Base-by-base conservation (phyloP, 2,329 filamentous ascomycete genomes). In the Colletotrichum horii region DNA sequence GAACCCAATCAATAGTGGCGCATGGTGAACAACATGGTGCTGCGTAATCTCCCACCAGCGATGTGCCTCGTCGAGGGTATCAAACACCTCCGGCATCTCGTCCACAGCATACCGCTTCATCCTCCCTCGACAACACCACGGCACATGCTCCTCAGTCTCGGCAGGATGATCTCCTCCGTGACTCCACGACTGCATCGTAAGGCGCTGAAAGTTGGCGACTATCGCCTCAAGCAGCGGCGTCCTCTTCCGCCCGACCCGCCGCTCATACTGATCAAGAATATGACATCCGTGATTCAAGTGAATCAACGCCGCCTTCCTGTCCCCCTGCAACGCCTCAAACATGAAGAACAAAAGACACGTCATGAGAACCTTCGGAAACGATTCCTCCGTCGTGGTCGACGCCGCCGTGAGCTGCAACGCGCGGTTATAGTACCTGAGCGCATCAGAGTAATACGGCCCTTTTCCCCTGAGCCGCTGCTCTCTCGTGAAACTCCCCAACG, bases 321-420 rank as follows among this genome's bases (percentile, higher is more conserved):
- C 85, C 4, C 84, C 85, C 5, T 84, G 79, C 76, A 85, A 83
- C 3, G 84, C 78, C 61, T 86, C 85, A 66, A 86, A 86, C 78
- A 84, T 85, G 48, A 87, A 83, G 68, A 86, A 87, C 1, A 86
- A 77, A 4, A 86, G 79, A 1, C 85, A 86, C 2, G 84, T 83
- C n/a, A 87, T 71, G 69, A 86, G 60, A 3, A 74, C 60, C 19
- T 34, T 16, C 15, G 34, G 36, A 3, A 75, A 28, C 3, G 74
- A 32, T 2, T 70, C 74, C 15, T 60, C 66, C 24, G 65, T 74
- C 3, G 71, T 43, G 6, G 70, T 22, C 4, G 70, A 55, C 16
- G 28, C 34, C 19, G 52, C 60, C 3, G 58, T 65, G 34, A 74
- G 70, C n/a, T 55, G 34, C 36, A 76, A 24, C 8, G 74, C 64